Percentiles rank a stretch among this genome's conserved stretches.
phyloP scores from a whole-genome alignment of 176 grass and related monocot genomes.

The Aegilops longissima region DNA sequence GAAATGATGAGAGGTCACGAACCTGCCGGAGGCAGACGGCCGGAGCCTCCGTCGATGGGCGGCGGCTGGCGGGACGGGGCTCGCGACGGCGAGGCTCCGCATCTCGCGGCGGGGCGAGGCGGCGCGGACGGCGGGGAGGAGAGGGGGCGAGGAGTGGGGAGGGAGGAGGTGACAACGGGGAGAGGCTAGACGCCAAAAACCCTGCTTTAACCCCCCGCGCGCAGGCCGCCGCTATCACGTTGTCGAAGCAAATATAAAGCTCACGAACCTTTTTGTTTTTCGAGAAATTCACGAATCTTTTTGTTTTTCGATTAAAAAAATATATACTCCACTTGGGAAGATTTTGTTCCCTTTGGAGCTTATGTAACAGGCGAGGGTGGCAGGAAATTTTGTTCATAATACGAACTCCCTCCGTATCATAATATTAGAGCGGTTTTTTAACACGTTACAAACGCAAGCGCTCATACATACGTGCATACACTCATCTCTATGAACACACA shows the following conservation, averaged over 20 bases:
- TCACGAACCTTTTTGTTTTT: not conserved
- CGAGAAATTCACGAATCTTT: not conserved
- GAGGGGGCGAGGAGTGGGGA: not conserved
- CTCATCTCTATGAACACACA: too few relatives aligned
- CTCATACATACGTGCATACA: too few relatives aligned
- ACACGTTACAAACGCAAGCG: too few relatives aligned
- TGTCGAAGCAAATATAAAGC: not conserved
- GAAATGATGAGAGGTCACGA: not conserved
- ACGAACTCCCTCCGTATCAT: too few relatives aligned
- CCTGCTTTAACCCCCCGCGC: conserved; percentile 21
- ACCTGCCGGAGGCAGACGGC: conserved; percentile 17
- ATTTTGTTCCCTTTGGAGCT: too few relatives aligned
- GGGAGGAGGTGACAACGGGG: not conserved
- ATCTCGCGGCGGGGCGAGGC: conserved; percentile 44
- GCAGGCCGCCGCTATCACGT: not conserved
- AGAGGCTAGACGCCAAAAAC: conserved; percentile 42
- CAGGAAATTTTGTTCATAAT: too few relatives aligned
- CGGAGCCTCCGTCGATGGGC: not conserved
- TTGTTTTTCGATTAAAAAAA: too few relatives aligned
- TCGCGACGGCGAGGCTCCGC: conserved; percentile 49
- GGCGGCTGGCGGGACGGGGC: conserved; percentile 12
- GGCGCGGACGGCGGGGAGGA: not conserved
- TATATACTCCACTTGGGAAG: too few relatives aligned
- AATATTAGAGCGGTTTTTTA: too few relatives aligned
- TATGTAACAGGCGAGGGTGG: too few relatives aligned